phyloP scores from a whole-genome alignment of 1,284 basidiomycete genomes.

The Austroboletus niveus region DNA sequence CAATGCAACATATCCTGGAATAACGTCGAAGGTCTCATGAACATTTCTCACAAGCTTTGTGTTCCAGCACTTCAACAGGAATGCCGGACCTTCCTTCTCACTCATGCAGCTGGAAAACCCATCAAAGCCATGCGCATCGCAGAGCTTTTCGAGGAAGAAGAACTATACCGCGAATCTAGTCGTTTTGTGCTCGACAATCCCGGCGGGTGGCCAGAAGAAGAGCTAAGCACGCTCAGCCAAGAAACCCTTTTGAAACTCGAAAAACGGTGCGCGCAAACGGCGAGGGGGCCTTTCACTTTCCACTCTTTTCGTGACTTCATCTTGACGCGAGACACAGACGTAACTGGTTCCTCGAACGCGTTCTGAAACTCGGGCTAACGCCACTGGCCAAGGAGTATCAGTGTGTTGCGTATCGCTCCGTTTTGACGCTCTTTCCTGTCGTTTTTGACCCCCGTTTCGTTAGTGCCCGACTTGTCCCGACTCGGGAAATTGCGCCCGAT shows the following conservation, averaged over 20 bases:
- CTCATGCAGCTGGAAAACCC: conserved; percentile 86
- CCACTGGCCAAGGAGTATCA: conserved; percentile 88
- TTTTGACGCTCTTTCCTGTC: not conserved
- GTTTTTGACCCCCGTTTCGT: not conserved
- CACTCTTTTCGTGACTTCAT: not conserved
- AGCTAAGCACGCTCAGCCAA: conserved; percentile 74
- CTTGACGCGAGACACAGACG: conserved; percentile 45
- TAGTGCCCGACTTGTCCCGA: conserved; percentile 87
- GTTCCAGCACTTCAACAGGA: conserved; percentile 77
- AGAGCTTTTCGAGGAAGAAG: conserved; percentile 82
- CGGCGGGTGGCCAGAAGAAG: conserved; percentile 79
- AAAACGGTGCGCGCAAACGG: conserved; percentile 55
- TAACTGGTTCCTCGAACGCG: conserved; percentile 92
- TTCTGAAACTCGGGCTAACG: conserved; percentile 86
- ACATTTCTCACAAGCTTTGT: conserved; percentile 82
- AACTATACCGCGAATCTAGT: conserved; percentile 85
- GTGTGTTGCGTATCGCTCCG: conserved; percentile 53
- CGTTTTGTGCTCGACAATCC: conserved; percentile 90
- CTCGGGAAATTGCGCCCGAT: conserved; percentile 70
- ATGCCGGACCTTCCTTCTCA: conserved; percentile 83
- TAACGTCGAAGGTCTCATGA: conserved; percentile 86
- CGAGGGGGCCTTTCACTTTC: not conserved
- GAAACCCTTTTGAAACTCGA: conserved; percentile 85
- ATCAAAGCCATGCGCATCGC: conserved; percentile 90
- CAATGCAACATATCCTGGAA: conserved; percentile 93